A percentile compares a stretch with the other conserved stretches of the same genome.
Conservation (phyloP, 2,329 filamentous ascomycete genomes). For the Phoma sp. region DNA sequence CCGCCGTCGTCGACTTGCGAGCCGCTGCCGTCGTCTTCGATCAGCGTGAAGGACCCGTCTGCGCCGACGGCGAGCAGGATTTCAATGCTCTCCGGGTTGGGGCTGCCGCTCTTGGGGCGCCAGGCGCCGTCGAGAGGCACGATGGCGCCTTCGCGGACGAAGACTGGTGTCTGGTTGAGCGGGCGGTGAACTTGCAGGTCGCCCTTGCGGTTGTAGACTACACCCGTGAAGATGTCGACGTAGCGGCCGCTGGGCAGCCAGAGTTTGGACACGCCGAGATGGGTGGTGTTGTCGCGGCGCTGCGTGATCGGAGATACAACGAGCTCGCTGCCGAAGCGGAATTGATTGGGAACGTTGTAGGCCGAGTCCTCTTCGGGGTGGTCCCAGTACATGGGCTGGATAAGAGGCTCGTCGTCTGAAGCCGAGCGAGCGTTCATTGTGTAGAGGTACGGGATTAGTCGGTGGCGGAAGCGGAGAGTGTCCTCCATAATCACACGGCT, state of each 20-base stretch:
- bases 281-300: constrained; percentile 57
- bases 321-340: constrained; percentile 64
- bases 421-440: constrained; percentile 62
- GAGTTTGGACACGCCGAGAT: constrained; percentile 57
- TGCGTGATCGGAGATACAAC: constrained; percentile 65
- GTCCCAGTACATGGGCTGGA: constrained; percentile 71
- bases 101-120: constrained; percentile 56
- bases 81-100: constrained; percentile 58
- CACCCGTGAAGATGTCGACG: constrained; percentile 66
- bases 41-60: constrained; percentile 58
- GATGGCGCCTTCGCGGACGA: constrained; percentile 65
- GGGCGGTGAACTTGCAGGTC: constrained; percentile 60
- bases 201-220: constrained; percentile 65
- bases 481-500: constrained; percentile 56
- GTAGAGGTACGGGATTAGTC: constrained; percentile 67
- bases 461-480: constrained; percentile 63
- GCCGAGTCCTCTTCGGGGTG: constrained; percentile 61
- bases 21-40: constrained; percentile 57
- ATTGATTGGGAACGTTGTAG: constrained; percentile 65
- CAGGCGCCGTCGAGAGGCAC: constrained; percentile 61
- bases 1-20: constrained; percentile 46
- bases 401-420: constrained; percentile 58
- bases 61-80: constrained; percentile 56
- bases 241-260: constrained; percentile 65
- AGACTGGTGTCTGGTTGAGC: constrained; percentile 60